Evolutionary conservation across 1,284 basidiomycete genomes (phyloP).

Genomic region (Sporisorium iseilematis-ciliati): DNA sequence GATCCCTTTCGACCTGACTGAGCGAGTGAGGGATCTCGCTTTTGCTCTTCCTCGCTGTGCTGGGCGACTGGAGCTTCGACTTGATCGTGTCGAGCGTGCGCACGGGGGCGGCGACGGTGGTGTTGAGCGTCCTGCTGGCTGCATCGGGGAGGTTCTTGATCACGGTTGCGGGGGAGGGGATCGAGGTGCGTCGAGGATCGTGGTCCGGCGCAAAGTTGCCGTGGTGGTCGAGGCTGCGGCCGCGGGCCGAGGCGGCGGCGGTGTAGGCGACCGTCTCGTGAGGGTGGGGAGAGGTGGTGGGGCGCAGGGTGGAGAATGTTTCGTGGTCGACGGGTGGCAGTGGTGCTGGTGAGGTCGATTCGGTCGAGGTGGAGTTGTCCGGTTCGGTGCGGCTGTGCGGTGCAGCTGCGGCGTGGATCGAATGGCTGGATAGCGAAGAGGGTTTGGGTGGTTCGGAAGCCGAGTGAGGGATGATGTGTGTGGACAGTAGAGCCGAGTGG

Average conservation of each 20-base stretch:
- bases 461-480: conserved; percentile 31
- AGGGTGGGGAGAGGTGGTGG: conserved; percentile 8
- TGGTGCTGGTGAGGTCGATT: conserved; percentile 13
- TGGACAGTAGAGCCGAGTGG: conserved; percentile 11
- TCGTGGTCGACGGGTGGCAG: conserved; percentile 16
- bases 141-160: conserved; percentile 36
- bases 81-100: conserved; percentile 40
- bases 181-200: conserved; percentile 10
- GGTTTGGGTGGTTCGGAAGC: conserved; percentile 30
- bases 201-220: conserved; percentile 21
- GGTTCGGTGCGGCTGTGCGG: neutral
- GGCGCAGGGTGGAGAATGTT: conserved; percentile 21
- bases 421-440: neutral
- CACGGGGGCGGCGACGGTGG: conserved; percentile 25
- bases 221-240: conserved; percentile 19
- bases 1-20: conserved; percentile 21
- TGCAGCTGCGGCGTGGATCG: neutral
- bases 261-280: conserved; percentile 30
- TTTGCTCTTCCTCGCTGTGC: conserved; percentile 39
- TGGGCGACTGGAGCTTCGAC: conserved; percentile 29
- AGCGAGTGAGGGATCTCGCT: conserved; percentile 31
- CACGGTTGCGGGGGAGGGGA: conserved; percentile 18
- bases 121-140: conserved; percentile 20
- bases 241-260: conserved; percentile 23
- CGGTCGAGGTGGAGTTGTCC: neutral